A percentile compares a stretch with the other conserved stretches of the same genome.
phyloP scores from a whole-genome alignment of 805 yeast genomes.

The Cyberlindnera xylosilytica region DNA sequence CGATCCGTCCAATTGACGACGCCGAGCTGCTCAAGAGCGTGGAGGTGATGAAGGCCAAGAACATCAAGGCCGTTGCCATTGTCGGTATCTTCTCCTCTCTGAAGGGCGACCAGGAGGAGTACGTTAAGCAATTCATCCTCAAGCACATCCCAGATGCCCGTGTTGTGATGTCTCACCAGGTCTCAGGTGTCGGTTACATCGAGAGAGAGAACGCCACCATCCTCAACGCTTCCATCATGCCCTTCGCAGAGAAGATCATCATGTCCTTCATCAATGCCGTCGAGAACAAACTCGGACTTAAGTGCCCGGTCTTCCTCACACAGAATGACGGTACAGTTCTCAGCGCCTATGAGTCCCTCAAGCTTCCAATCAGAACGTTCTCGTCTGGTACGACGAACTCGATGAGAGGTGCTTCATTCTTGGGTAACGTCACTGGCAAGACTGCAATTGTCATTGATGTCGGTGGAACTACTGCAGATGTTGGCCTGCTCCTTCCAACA shows the following conservation, averaged over 20 bases:
- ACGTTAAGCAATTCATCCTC: conserved; percentile 31
- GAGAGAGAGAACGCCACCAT: conserved; percentile 48
- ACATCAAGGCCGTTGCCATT: conserved; percentile 37
- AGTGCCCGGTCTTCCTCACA: conserved; percentile 39
- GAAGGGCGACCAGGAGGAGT: conserved; percentile 34
- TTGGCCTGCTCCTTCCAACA: conserved; percentile 41
- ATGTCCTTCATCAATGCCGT: conserved; percentile 37
- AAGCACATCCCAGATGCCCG: conserved; percentile 33
- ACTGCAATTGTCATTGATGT: conserved; percentile 42
- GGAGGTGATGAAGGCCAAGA: conserved; percentile 29
- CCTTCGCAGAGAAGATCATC: conserved; percentile 41
- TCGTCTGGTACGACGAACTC: conserved; percentile 49
- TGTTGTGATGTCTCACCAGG: conserved; percentile 35
- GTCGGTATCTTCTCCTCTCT: conserved; percentile 40
- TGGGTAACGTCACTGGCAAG: conserved; percentile 31
- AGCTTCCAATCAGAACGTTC: conserved; percentile 43
- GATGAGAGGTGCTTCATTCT: conserved; percentile 45
- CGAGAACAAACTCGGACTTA: conserved; percentile 30
- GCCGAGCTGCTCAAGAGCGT: conserved; percentile 28
- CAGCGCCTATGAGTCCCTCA: conserved; percentile 36
- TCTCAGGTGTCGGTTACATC: conserved; percentile 43
- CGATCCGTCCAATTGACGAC: conserved; percentile 33
- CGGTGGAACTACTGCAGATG: conserved; percentile 51
- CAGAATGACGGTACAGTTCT: conserved; percentile 50
- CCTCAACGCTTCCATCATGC: conserved; percentile 41